A percentile compares a stretch with the other conserved stretches of the same genome.
phyloP scores from a whole-genome alignment of 2,329 filamentous ascomycete genomes.

The Fusarium euwallaceae region DNA sequence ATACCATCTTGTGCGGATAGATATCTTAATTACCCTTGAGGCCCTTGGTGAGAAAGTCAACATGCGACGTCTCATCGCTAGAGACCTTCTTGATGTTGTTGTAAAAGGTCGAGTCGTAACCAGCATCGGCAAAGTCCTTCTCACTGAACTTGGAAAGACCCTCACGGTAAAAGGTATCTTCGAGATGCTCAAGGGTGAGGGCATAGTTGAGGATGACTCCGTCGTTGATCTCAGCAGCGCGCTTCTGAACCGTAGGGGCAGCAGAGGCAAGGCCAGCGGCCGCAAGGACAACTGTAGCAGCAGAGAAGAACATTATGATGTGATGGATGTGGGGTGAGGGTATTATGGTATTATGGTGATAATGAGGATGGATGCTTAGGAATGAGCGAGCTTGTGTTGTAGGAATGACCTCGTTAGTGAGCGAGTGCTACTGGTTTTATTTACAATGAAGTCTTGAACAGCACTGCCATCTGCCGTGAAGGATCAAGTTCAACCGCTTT shows the following conservation, averaged over 20 bases:
- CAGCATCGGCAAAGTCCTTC: slow-evolving; percentile 64
- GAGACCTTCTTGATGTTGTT: slow-evolving; percentile 68
- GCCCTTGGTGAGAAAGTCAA: slow-evolving; percentile 38
- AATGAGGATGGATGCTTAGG: background rate
- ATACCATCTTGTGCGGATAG: background rate
- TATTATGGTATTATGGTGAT: background rate
- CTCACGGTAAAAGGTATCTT: slow-evolving; percentile 73
- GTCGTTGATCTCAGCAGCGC: slow-evolving; percentile 32
- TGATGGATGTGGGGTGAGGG: background rate
- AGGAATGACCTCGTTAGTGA: background rate
- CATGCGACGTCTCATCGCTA: slow-evolving; percentile 59
- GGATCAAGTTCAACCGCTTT: background rate
- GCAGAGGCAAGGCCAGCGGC: slow-evolving; percentile 33
- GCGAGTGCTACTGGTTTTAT: background rate
- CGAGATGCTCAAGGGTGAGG: slow-evolving; percentile 67
- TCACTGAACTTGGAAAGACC: slow-evolving; percentile 70
- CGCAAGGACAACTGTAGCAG: slow-evolving; percentile 19
- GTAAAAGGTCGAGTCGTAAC: slow-evolving; percentile 66
- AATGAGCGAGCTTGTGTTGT: background rate
- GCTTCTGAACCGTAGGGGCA: slow-evolving; percentile 30
- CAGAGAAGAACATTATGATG: slow-evolving; percentile 28
- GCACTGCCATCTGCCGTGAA: background rate
- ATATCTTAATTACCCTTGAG: slow-evolving; percentile 22
- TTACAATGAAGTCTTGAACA: background rate
- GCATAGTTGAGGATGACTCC: slow-evolving; percentile 61